Percentiles rank a stretch among this genome's conserved stretches.
Evolutionary conservation across 75 land plant genomes (phyloP).

Genomic region (Cryptomeria japonica): DNA sequence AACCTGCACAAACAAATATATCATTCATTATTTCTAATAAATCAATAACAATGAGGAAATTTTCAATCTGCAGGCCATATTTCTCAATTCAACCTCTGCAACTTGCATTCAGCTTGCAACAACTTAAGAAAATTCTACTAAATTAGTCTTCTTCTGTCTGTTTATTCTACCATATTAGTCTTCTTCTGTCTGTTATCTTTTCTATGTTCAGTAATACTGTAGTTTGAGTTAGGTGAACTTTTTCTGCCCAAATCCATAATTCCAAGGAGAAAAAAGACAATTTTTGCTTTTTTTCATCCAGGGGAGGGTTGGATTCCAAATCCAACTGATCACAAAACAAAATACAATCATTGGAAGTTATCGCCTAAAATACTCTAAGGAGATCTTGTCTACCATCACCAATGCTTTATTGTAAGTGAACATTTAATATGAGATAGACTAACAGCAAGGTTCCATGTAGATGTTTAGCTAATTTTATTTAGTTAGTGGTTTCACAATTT

Average conservation of each 20-base stretch:
- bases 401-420: neutral
- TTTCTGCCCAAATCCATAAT: neutral
- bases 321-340: no score
- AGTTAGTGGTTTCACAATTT: no score
- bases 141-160: neutral
- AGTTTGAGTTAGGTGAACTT: neutral
- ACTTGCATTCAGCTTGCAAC: neutral
- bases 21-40: neutral
- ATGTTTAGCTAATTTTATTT: no score
- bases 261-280: no score
- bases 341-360: neutral
- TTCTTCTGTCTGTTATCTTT: neutral
- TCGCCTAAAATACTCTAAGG: neutral
- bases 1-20: conserved; percentile 50
- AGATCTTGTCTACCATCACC: neutral
- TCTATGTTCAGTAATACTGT: neutral
- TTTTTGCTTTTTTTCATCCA: no score
- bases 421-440: no score
- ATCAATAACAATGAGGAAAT: neutral
- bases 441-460: no score
- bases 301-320: no score
- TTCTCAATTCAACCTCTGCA: neutral
- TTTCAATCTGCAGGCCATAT: neutral
- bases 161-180: no score
- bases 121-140: neutral